These are phyloP conservation scores for Phlebiopsis flavidoalba DNA, from an alignment of 768 basidiomycete genomes.

Conservation along the genomic window DNA sequence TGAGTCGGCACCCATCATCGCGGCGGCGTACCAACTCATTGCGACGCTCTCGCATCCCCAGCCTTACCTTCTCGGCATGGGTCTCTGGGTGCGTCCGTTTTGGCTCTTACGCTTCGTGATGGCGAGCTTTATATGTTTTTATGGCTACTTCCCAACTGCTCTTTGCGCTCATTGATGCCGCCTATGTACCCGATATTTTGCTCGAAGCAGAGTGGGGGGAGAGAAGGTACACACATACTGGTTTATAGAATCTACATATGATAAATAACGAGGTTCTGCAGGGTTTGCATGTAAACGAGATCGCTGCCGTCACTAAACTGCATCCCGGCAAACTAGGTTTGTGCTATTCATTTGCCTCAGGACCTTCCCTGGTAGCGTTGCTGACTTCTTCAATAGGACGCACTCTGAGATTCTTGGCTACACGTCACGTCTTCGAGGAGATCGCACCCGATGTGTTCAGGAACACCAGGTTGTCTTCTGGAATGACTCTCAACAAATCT, in stretches of 20 bases:
- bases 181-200: slow-evolving; percentile 25
- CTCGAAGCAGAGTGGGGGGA: slow-evolving; percentile 26
- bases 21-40: slow-evolving; percentile 13
- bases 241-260: not conserved
- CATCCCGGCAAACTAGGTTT: slow-evolving; percentile 24
- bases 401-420: slow-evolving; percentile 25
- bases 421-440: slow-evolving; percentile 27
- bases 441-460: slow-evolving; percentile 26
- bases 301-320: slow-evolving; percentile 20
- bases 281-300: slow-evolving; percentile 27
- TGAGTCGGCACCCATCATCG: slow-evolving; percentile 9
- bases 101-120: not conserved
- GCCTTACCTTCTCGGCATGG: slow-evolving; percentile 1
- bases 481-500: slow-evolving; percentile 15
- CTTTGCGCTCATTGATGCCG: slow-evolving; percentile 21
- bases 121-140: not conserved
- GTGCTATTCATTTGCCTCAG: not conserved
- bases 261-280: not conserved
- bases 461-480: slow-evolving; percentile 22
- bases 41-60: slow-evolving; percentile 10
- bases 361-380: not conserved
- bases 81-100: not conserved
- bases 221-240: slow-evolving; percentile 13
- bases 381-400: slow-evolving; percentile 15
- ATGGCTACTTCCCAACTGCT: slow-evolving; percentile 13